phyloP scores from a whole-genome alignment of 257 asterid species.

The Coffea eugenioides region DNA sequence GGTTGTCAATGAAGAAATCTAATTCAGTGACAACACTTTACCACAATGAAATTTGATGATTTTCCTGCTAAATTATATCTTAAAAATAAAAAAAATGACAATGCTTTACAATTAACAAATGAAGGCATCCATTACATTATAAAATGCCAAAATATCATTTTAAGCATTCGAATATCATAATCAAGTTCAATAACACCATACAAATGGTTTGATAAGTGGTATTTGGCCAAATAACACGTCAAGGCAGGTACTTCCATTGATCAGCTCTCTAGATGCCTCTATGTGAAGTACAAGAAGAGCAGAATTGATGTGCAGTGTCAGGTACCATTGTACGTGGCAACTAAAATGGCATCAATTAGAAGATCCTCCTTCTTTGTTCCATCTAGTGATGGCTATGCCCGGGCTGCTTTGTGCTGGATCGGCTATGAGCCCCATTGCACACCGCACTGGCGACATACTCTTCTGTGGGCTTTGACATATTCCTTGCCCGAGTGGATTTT shows the following conservation, averaged over 20 bases:
- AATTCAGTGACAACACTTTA: too few species aligned
- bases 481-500: slow-evolving; percentile 60
- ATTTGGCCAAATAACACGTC: too few species aligned
- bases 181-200: too few species aligned
- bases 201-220: too few species aligned
- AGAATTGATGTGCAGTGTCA: slow-evolving; percentile 99
- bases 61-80: too few species aligned
- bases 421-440: slow-evolving; percentile 96
- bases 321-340: slow-evolving; percentile 95
- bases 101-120: too few species aligned
- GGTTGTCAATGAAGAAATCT: too few species aligned
- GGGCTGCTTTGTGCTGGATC: slow-evolving; percentile 72
- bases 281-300: slow-evolving; percentile 90
- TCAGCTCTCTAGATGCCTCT: slow-evolving; percentile 89
- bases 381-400: slow-evolving; percentile 84
- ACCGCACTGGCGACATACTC: slow-evolving; percentile 94
- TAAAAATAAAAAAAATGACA: too few species aligned
- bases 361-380: slow-evolving; percentile 90
- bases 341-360: slow-evolving; percentile 93
- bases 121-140: too few species aligned
- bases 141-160: too few species aligned
- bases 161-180: too few species aligned
- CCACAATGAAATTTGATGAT: too few species aligned
- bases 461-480: slow-evolving; percentile 61
- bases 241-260: slow-evolving; percentile 62